Conservation (phyloP, 2,329 filamentous ascomycete genomes). For the Colletotrichum cereale region DNA sequence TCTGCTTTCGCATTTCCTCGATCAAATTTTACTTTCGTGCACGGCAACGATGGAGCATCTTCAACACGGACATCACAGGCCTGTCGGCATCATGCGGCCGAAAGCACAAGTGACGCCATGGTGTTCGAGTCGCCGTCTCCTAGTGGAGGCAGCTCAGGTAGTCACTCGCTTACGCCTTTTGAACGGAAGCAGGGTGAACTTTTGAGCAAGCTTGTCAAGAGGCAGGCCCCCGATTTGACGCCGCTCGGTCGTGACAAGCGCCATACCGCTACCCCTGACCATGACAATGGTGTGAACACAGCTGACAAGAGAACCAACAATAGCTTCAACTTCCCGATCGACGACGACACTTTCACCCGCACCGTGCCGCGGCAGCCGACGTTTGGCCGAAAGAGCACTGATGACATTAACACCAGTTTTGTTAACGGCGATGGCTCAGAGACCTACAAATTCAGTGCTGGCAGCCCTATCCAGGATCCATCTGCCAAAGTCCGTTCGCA, state of each 20-base stretch:
- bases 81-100: not conserved
- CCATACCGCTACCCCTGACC: constrained; percentile 26
- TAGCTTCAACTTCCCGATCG: constrained; percentile 66
- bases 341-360: constrained; percentile 56
- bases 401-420: constrained; percentile 74
- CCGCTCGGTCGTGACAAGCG: constrained; percentile 27
- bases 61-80: not conserved
- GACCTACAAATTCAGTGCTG: constrained; percentile 66
- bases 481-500: constrained; percentile 53
- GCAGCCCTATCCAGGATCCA: constrained; percentile 50
- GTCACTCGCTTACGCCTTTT: constrained; percentile 50
- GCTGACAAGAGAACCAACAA: constrained; percentile 51
- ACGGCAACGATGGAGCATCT: constrained; percentile 3
- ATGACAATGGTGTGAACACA: constrained; percentile 30
- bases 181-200: constrained; percentile 56
- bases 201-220: constrained; percentile 52
- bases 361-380: constrained; percentile 52
- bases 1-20: constrained; percentile 18
- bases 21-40: constrained; percentile 7
- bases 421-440: constrained; percentile 60
- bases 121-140: constrained; percentile 35
- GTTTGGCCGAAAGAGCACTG: constrained; percentile 65
- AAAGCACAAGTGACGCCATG: constrained; percentile 7
- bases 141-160: constrained; percentile 38
- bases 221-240: constrained; percentile 43